A percentile compares a stretch with the other conserved stretches of the same genome.
Evolutionary conservation across 306 rosid genomes (phyloP).

Genomic region (Senna siamea): DNA sequence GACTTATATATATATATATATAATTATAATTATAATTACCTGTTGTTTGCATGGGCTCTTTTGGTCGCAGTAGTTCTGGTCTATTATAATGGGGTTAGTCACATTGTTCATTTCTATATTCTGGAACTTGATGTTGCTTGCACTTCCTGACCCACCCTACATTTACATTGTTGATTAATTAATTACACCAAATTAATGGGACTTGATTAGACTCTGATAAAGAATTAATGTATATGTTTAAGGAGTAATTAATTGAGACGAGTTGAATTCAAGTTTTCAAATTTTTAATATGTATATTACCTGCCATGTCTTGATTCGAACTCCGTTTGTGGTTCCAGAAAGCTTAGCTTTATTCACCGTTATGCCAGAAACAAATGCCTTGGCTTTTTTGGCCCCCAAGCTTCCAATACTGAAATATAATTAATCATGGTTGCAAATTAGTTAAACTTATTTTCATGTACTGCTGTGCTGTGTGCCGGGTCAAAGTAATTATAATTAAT

Average conservation of each 20-base stretch:
- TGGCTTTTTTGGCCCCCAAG: conserved; percentile 57
- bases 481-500: too few species aligned
- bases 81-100: conserved; percentile 68
- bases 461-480: too few species aligned
- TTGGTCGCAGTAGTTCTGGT: conserved; percentile 77
- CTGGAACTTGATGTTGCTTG: conserved; percentile 59
- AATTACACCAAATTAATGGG: neutral
- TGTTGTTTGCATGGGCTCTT: conserved; percentile 52
- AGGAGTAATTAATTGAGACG: neutral
- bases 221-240: too few species aligned
- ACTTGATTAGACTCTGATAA: conserved; percentile 1
- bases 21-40: conserved; percentile 38
- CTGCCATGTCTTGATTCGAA: conserved; percentile 89
- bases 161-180: neutral
- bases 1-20: neutral
- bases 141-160: conserved; percentile 87
- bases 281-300: conserved; percentile 29
- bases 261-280: neutral
- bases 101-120: conserved; percentile 68
- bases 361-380: conserved; percentile 64
- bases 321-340: conserved; percentile 76
- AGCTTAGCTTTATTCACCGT: conserved; percentile 65
- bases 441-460: too few species aligned
- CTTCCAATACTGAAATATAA: conserved; percentile 68
- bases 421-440: too few species aligned